Evolutionary conservation across 192 early-diverging fungal genomes (phyloP), one percentile per base, ranked within the genome.

Genomic region (Entomortierella lignicola): DNA sequence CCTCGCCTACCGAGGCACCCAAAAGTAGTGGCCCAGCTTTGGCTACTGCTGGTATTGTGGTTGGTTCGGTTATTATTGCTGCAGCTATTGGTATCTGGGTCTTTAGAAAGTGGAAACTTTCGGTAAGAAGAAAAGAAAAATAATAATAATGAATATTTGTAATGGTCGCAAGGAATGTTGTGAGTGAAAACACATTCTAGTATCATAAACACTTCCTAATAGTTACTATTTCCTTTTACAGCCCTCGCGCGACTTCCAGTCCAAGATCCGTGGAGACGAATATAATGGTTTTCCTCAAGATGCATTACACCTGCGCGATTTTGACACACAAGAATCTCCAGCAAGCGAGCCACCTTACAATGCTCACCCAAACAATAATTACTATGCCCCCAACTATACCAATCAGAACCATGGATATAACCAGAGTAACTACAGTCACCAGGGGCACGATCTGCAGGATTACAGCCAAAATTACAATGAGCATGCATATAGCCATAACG

Each of bases 91-190:
- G 83, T 47, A 82, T 85, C 52, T 85, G 83, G 82, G 82, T 85
- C 26, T 85, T 84, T 47, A 83, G 82, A 77, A 85, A 85, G 71
- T 85, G 83, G 82, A 85, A 85, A 67, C 69, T 84, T 39, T 72
- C 82, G 55, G 83, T 85, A 85, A 37, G 52, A 42, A 10, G 15
- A 12, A 2, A 15, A 20, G 44, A 4, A 47, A 15, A 47, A 11
- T 47, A 4, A 47, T 47, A 47, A n/a, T n/a, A n/a, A n/a, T n/a
- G n/a, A n/a, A n/a, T n/a, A n/a, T n/a, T n/a, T n/a, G n/a, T n/a
- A n/a, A n/a, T n/a, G n/a, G n/a, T n/a, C n/a, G n/a, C n/a, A n/a
- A n/a, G n/a, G n/a, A n/a, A n/a, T n/a, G n/a, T n/a, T n/a, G n/a
- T n/a, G n/a, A n/a, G n/a, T n/a, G n/a, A n/a, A n/a, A n/a, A n/a